Conservation (phyloP, 2,329 filamentous ascomycete species). For the Penicillium sp. region DNA sequence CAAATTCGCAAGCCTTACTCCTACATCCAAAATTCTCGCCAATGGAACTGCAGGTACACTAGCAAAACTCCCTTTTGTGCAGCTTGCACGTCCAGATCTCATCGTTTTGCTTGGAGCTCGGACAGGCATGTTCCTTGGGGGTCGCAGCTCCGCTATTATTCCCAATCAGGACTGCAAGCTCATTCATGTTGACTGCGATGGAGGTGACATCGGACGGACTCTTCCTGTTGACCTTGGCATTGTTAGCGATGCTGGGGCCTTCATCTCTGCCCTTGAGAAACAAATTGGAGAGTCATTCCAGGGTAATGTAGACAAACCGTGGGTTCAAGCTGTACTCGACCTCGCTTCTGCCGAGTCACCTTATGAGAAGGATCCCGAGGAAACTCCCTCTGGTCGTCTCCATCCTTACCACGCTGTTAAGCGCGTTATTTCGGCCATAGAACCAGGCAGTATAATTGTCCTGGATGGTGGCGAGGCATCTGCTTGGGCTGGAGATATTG, state of each 20-base stretch:
- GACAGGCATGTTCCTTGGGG: conserved; percentile 48
- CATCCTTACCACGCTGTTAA: conserved; percentile 51
- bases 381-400: conserved; percentile 33
- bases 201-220: conserved; percentile 48
- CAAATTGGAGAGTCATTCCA: conserved; percentile 12
- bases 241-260: conserved; percentile 43
- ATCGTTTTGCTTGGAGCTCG: conserved; percentile 48
- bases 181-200: conserved; percentile 50
- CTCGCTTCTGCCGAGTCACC: conserved; percentile 22
- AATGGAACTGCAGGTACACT: conserved; percentile 42
- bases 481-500: conserved; percentile 45
- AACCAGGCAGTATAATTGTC: conserved; percentile 42
- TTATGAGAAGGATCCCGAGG: conserved; percentile 27
- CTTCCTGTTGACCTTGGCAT: conserved; percentile 47
- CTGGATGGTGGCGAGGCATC: conserved; percentile 33
- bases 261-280: conserved; percentile 34
- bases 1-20: conserved; percentile 26
- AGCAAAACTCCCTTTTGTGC: conserved; percentile 31
- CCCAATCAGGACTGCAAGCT: conserved; percentile 42
- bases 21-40: conserved; percentile 36
- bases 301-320: conserved; percentile 7
- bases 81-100: conserved; percentile 44
- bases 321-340: conserved; percentile 13
- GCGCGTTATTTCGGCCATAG: conserved; percentile 41
- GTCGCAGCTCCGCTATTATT: conserved; percentile 42